Base-by-base conservation (phyloP, 1,284 basidiomycete genomes). In the Rhodotorula glutinis region DNA sequence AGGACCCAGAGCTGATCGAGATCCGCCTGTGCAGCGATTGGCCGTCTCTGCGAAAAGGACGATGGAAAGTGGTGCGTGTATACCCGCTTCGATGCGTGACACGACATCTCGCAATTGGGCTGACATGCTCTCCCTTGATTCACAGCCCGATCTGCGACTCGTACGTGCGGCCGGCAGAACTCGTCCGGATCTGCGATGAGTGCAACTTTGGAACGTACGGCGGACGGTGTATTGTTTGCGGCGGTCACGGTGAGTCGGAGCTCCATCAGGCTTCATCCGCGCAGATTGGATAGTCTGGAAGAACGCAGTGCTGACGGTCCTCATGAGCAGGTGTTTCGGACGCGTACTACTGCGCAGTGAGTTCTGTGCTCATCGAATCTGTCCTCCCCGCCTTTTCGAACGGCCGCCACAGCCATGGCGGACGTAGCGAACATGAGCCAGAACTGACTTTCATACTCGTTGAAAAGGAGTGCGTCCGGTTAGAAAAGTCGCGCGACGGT, bases 181-280 rank as follows among this genome's bases (percentile, higher is more conserved):
- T 98, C 65, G 96, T 98, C 65, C 87, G 93, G 75, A 96, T 98
- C 76, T 98, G 96, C 79, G 96, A 98, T 79, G 95, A 98, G 82
- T 98, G 96, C 81, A 98, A 98, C 79, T 98, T 80, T 66, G 96
- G 96, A 67, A 94, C 92, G 62, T 96, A 94, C 78, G 93, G 94
- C 33, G 92, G 93, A 64, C 85, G 92, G 71, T 99, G 96, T 79
- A 97, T 98, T 80, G 94, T 98, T 72, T 98, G 96, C 76, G 91
- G 92, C 57, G 87, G 90, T 58, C 90, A 90, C 75, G 92, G 92
- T 94, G 73, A 73, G 86, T 80, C 41, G 10, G n/a, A 4, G 11
- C 54, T 53, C 56, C 14, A 59, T 56, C 52, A 47, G 38, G 53
- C 13, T 33, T 60, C n/a, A 25, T 30, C 46, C 23, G 25, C 27